Percentiles rank a stretch among this genome's conserved stretches.
Conservation (phyloP, 495 filamentous ascomycete species). For the Bacidia gigantensis region DNA sequence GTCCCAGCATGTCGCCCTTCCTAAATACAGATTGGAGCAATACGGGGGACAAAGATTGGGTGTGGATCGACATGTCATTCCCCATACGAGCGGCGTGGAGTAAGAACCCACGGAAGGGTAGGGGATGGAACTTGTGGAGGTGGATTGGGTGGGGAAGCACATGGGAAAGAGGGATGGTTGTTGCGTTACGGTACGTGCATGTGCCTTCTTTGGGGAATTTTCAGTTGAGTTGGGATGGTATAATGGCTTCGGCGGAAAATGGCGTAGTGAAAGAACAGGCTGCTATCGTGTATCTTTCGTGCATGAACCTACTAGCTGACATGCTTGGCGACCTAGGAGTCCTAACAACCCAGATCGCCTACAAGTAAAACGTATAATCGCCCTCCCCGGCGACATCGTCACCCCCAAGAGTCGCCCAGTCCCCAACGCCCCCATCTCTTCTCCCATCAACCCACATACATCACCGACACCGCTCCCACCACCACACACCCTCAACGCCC, state of each 20-base stretch:
- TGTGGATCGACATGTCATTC: constrained; percentile 35
- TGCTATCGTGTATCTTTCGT: too few species aligned
- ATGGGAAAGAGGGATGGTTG: constrained; percentile 39
- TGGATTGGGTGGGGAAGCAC: constrained; percentile 13
- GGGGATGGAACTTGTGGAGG: not conserved
- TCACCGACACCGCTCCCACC: not conserved
- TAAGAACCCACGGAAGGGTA: not conserved
- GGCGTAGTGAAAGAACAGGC: too few species aligned
- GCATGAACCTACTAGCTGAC: not conserved
- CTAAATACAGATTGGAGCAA: constrained; percentile 49
- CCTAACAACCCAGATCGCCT: constrained; percentile 45
- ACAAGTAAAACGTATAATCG: constrained; percentile 57
- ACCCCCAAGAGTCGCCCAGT: constrained; percentile 29
- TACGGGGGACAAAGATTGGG: constrained; percentile 28
- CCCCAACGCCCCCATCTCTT: not conserved
- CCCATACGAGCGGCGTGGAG: constrained; percentile 1
- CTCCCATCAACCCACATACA: not conserved
- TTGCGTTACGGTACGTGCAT: constrained; percentile 34
- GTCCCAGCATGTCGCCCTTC: constrained; percentile 66
- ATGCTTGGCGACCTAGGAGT: constrained; percentile 31
- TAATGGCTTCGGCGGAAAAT: too few species aligned
- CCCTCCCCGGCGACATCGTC: constrained; percentile 53
- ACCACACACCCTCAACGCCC: constrained; percentile 22
- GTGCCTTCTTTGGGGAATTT: not conserved
- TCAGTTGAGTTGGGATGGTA: not conserved